A percentile compares a stretch with the other conserved stretches of the same genome.
Conservation (phyloP, 495 filamentous ascomycete species). For the Penicillium robsamsonii region DNA sequence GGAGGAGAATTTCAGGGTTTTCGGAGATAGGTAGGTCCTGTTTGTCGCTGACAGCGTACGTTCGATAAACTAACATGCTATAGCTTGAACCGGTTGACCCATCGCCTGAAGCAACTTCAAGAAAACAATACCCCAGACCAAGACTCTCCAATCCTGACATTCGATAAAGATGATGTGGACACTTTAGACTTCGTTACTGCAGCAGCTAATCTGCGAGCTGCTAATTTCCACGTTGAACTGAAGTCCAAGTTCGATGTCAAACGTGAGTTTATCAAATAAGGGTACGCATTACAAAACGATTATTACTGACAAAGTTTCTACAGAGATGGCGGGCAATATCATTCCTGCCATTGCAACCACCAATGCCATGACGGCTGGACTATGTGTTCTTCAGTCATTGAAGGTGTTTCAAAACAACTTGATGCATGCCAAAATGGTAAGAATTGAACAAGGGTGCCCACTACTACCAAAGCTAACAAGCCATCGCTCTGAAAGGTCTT, state of each 20-base stretch:
- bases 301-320: constrained; percentile 6
- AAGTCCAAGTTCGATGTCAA: constrained; percentile 97
- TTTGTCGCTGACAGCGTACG: background rate
- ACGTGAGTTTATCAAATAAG: constrained; percentile 42
- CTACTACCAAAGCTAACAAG: constrained; percentile 6
- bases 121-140: constrained; percentile 45
- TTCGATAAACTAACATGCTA: constrained; percentile 12
- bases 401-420: constrained; percentile 81
- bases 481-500: constrained; percentile 58
- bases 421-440: constrained; percentile 56
- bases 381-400: constrained; percentile 91
- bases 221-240: constrained; percentile 78
- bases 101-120: constrained; percentile 62
- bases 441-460: background rate
- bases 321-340: constrained; percentile 97
- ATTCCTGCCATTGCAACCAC: constrained; percentile 98
- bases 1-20: constrained; percentile 81
- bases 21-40: constrained; percentile 64
- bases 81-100: constrained; percentile 72
- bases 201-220: constrained; percentile 81
- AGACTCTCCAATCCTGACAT: constrained; percentile 63
- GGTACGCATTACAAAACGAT: background rate
- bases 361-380: constrained; percentile 90
- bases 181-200: constrained; percentile 94
- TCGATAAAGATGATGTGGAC: constrained; percentile 97